phyloP scores from a whole-genome alignment of 2,329 filamentous ascomycete genomes.

The Beauveria australis region DNA sequence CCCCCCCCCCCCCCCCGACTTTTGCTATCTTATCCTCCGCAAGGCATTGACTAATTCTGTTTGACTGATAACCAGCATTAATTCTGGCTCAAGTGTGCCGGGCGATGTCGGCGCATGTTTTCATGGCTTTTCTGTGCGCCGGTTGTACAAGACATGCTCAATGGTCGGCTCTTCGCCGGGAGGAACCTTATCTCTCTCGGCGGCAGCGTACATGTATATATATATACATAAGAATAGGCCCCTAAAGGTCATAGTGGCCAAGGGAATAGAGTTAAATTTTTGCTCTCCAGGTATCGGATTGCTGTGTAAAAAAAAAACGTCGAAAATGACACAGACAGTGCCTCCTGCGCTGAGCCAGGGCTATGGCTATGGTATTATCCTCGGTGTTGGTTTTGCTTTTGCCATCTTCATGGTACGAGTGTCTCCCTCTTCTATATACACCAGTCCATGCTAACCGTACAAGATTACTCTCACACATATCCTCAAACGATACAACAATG shows the following conservation, averaged over 20 bases:
- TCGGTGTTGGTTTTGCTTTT: slow-evolving; percentile 67
- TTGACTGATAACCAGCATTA: not conserved
- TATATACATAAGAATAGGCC: not conserved
- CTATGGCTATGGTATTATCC: slow-evolving; percentile 69
- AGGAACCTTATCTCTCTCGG: not conserved
- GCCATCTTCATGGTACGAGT: slow-evolving; percentile 56
- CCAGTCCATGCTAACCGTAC: not conserved
- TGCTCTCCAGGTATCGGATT: not conserved
- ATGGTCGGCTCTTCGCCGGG: not conserved
- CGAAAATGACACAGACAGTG: not conserved
- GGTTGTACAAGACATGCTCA: not conserved
- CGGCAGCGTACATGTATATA: not conserved
- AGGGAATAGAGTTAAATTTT: not conserved
- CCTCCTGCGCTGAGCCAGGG: slow-evolving; percentile 43
- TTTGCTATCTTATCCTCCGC: slow-evolving; percentile 6
- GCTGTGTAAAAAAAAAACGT: too few relatives aligned
- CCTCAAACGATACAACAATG: slow-evolving; percentile 51
- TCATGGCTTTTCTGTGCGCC: not conserved
- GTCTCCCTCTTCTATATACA: not conserved
- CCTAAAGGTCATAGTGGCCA: not conserved
- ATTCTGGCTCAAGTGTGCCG: not conserved
- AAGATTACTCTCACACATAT: slow-evolving; percentile 61
- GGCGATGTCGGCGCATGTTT: not conserved
- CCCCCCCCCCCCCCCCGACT: not conserved
- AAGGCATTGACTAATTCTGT: not conserved